Conservation (phyloP, 768 basidiomycete genomes). For the Podaxis sp. region DNA sequence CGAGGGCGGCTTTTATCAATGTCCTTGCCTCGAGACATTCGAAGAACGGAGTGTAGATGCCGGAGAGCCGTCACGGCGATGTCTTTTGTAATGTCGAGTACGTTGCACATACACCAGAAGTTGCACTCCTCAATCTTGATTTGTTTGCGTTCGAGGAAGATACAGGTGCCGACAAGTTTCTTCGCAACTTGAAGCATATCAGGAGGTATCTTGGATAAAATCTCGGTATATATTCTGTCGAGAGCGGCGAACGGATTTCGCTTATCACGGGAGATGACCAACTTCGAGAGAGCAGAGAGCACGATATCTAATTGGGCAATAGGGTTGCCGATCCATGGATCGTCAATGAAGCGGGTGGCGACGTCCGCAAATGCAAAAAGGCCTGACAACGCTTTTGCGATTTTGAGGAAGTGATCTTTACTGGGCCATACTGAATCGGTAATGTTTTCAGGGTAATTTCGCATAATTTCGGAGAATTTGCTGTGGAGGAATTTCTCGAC, state of each 20-base stretch:
- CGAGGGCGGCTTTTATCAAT: neutral
- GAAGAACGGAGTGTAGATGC: neutral
- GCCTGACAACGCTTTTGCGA: constrained; percentile 24
- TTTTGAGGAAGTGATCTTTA: constrained; percentile 7
- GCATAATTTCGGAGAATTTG: constrained; percentile 16
- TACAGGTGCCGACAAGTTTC: neutral
- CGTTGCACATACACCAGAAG: neutral
- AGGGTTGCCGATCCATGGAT: constrained; percentile 3
- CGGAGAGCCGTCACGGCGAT: neutral
- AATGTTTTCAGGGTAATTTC: constrained; percentile 3
- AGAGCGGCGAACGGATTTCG: constrained; percentile 1
- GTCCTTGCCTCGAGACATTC: neutral
- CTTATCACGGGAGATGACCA: neutral
- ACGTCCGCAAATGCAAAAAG: constrained; percentile 28
- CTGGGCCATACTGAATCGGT: constrained; percentile 20
- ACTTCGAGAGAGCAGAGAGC: neutral
- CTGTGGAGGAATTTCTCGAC: constrained; percentile 19
- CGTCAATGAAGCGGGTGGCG: constrained; percentile 22
- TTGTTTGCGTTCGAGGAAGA: neutral
- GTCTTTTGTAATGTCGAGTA: neutral
- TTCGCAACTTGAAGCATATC: neutral
- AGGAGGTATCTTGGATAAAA: neutral
- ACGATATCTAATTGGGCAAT: constrained; percentile 9
- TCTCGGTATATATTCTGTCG: constrained; percentile 10
- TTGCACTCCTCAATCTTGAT: neutral